Conservation (phyloP, 148 eudicot genomes). For the Rhododendron williamsianum region DNA sequence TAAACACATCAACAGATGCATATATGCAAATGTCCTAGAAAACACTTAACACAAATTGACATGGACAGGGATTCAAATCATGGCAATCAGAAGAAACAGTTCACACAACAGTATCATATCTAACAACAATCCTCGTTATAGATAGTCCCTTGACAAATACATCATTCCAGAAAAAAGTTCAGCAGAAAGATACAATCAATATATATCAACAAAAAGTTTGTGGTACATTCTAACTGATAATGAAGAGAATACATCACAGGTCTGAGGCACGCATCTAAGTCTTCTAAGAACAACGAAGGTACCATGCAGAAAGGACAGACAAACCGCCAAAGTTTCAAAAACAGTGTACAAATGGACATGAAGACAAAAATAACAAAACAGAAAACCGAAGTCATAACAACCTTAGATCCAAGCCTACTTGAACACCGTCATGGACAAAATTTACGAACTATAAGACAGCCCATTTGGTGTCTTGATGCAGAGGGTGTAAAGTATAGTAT, state of each 20-base stretch:
- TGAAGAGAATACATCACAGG: neutral
- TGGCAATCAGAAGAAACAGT: neutral
- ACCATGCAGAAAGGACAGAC: neutral
- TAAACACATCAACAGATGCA: neutral
- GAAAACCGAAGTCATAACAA: neutral
- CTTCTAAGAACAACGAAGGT: neutral
- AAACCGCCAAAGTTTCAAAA: neutral
- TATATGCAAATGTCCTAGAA: neutral
- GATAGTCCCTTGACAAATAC: neutral
- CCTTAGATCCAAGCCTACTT: neutral
- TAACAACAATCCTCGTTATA: neutral
- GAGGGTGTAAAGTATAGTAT: neutral
- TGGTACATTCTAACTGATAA: neutral
- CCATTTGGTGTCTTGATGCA: neutral
- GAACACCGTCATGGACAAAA: neutral
- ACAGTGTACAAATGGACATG: neutral
- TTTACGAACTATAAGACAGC: neutral
- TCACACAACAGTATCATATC: neutral
- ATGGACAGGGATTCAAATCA: neutral
- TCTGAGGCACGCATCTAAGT: too few species aligned
- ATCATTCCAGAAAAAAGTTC: neutral
- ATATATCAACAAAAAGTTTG: neutral
- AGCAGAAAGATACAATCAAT: neutral
- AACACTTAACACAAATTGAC: neutral
- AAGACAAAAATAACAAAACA: neutral